Conservation (phyloP, 1,284 basidiomycete species). For the Ganoderma lucidum region DNA sequence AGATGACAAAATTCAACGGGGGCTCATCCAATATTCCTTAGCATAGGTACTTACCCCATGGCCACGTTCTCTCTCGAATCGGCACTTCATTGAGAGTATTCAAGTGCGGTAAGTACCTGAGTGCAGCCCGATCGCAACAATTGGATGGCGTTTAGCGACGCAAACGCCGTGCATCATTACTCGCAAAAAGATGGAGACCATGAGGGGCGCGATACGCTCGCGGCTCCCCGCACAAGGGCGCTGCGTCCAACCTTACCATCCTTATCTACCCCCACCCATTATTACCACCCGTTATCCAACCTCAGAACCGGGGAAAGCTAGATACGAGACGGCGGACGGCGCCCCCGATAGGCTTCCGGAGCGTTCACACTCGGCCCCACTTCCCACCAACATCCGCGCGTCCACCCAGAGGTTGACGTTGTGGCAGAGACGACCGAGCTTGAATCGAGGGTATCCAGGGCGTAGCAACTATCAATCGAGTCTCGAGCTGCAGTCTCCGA, state of each 20-base stretch:
- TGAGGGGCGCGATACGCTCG: not conserved
- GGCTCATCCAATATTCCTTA: not conserved
- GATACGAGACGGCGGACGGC: not conserved
- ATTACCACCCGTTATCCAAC: not conserved
- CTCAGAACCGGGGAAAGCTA: not conserved
- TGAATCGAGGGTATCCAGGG: not conserved
- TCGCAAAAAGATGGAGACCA: not conserved
- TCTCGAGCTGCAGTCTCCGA: not conserved
- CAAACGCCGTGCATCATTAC: not conserved
- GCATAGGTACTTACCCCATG: no score
- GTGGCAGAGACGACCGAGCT: not conserved
- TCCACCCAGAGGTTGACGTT: not conserved
- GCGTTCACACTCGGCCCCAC: not conserved
- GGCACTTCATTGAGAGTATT: no score
- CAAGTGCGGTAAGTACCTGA: no score
- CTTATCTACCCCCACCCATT: not conserved
- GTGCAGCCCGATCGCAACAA: no score
- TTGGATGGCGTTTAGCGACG: not conserved
- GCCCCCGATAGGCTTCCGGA: not conserved
- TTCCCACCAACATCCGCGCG: not conserved
- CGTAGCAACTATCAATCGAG: not conserved
- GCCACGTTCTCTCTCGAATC: no score
- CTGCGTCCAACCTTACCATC: not conserved
- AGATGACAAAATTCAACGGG: not conserved
- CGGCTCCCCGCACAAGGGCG: not conserved